Conservation (phyloP, 2,329 filamentous ascomycete species). For the Conoideocrella luteorostrata region DNA sequence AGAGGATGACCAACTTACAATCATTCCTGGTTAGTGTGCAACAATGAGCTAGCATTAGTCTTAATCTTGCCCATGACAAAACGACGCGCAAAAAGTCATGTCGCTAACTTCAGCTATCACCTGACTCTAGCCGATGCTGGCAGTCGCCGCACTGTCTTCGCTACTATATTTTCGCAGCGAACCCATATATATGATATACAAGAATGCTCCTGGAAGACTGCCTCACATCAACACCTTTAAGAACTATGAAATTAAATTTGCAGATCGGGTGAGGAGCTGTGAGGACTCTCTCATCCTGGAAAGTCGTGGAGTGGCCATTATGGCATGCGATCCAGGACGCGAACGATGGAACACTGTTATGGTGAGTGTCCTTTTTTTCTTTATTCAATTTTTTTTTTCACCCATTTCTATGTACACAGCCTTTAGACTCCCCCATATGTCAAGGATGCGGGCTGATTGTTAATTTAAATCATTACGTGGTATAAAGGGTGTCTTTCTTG, state of each 20-base stretch:
- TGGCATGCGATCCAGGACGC: conserved; percentile 32
- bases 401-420: too few species aligned
- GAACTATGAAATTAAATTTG: conserved; percentile 26
- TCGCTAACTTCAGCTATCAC: too few species aligned
- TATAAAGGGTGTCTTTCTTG: conserved; percentile 19
- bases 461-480: too few species aligned
- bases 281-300: conserved; percentile 33
- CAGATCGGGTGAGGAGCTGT: conserved; percentile 31
- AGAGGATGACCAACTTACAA: conserved; percentile 1
- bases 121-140: conserved; percentile 8
- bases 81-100: too few species aligned
- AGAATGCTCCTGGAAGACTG: conserved; percentile 25
- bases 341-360: conserved; percentile 37
- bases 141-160: conserved; percentile 7
- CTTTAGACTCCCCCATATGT: too few species aligned
- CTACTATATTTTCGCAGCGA: conserved; percentile 13
- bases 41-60: too few species aligned
- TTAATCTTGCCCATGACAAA: too few species aligned
- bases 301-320: conserved; percentile 26
- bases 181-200: conserved; percentile 16
- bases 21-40: not conserved
- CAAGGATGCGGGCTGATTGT: too few species aligned
- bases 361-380: conserved; percentile 17
- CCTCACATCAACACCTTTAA: conserved; percentile 20
- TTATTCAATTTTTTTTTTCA: not conserved